A percentile compares a stretch with the other conserved stretches of the same genome.
These are phyloP conservation scores for Venustampulla echinocandica DNA, from an alignment of 495 filamentous ascomycete species.

Conservation along the genomic window DNA sequence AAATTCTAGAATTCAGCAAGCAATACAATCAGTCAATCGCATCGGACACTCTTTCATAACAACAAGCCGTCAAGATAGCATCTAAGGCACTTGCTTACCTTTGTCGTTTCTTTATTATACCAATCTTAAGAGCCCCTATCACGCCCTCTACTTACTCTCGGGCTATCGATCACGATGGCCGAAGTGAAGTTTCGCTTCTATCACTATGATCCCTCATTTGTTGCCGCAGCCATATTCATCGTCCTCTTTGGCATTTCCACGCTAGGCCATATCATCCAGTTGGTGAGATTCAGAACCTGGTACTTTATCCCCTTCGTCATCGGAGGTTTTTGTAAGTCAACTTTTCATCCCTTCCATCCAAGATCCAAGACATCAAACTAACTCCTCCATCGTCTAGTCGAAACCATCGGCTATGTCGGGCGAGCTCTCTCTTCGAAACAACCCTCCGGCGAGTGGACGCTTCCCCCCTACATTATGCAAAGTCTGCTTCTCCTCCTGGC, in stretches of 20 bases:
- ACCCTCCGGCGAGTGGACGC: slow-evolving; percentile 24
- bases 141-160: too few species aligned
- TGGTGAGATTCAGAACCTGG: slow-evolving; percentile 42
- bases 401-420: slow-evolving; percentile 38
- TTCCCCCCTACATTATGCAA: slow-evolving; percentile 39
- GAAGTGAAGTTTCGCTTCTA: slow-evolving; percentile 13
- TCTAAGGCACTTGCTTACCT: too few species aligned
- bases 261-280: slow-evolving; percentile 37
- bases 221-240: slow-evolving; percentile 40
- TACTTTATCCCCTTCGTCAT: slow-evolving; percentile 53
- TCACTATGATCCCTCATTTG: slow-evolving; percentile 40
- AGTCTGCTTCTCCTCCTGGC: slow-evolving; percentile 38
- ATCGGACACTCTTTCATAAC: too few species aligned
- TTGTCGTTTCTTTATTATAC: too few species aligned
- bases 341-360: not conserved
- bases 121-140: too few species aligned
- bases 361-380: not conserved
- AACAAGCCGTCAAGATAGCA: too few species aligned
- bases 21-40: too few species aligned
- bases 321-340: slow-evolving; percentile 45
- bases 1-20: too few species aligned
- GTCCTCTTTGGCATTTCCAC: slow-evolving; percentile 41
- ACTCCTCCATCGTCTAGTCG: slow-evolving; percentile 23
- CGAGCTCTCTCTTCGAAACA: slow-evolving; percentile 32
- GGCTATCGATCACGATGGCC: not conserved